Base-by-base conservation (phyloP, 345 rosid genomes). In the Populus pruinosa region DNA sequence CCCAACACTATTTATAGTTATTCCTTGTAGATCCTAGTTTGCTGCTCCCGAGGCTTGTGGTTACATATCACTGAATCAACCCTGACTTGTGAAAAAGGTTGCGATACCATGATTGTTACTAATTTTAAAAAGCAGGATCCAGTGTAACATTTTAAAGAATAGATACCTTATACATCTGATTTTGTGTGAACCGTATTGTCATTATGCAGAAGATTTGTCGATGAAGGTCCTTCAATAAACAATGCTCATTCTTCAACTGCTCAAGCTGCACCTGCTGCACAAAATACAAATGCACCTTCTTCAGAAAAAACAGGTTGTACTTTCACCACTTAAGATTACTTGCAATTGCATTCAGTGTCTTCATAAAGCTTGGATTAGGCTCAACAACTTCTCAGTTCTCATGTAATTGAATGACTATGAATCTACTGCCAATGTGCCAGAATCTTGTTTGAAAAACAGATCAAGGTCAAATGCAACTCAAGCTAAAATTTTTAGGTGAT, bases 151-250 rank as follows among this genome's bases (percentile, higher is more conserved):
- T 25, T 64, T 41, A 79, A 44, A 39, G 35, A 73, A 72, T 23
- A n/a, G 23, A 25, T 8, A 9, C n/a, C 62, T 36, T n/a, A 64
- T 35, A n/a, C n/a, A 44, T 75, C 36, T 63, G 68, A 64, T 76
- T 62, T 80, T 76, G 69, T 67, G 73, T n/a, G 66, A 44, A 13
- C 59, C 72, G 5, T 79, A 2, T 59, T 53, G 12, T 76, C 77
- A 8, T 74, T 67, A 6, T 71, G 83, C 92, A 91, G 99, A 86
- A 87, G 89, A 77, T 77, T 82, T 87, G 76, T 62, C 21, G 83
- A 88, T 67, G 85, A 77, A 69, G 88, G 87, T 79, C 84, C 88
- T 77, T 83, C 85, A 55, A 55, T 53, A 67, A 62, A 56, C 62
- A 72, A 44, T 72, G 68, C 76, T 81, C 66, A 82, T 81, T 79